Evolutionary conservation across 2,329 filamentous ascomycete species (phyloP), one percentile per base, ranked within the genome.

Genomic region (Hyphodiscus sp.): DNA sequence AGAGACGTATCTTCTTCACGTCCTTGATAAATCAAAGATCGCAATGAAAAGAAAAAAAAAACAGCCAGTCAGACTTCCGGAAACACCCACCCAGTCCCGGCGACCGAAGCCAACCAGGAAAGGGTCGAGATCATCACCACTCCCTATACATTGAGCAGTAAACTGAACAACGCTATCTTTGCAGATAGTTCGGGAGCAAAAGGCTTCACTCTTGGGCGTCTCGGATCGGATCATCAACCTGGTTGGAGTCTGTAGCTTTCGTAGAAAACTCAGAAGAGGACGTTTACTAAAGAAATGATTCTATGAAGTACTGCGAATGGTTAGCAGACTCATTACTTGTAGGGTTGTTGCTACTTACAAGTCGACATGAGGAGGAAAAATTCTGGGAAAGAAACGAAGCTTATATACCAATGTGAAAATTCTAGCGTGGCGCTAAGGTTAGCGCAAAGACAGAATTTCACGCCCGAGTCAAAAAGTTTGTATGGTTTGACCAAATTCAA

Each of bases 231-330:
- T 95, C 89, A 94, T 95, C 89, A 89, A 87, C 88, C 89, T 90
- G 89, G 87, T 85, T 92, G 82, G 83, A 83, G 82, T 90, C 86
- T 92, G 87, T 90, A 82, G 88, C 91, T 95, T 80, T 79, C 87
- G 81, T 91, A 81, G 83, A 83, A 82, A 92, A 86, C 84, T 89
- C 86, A 94, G 88, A 89, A 84, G 80, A 79, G 81, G 87, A 91
- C 84, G 84, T 89, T 80, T 85, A 91, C 90, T 96, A 91, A 91
- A 95, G 87, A 95, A 95, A 89, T 89, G 89, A 92, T 92, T 26
- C 23, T 26, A 26, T 26, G 23, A 26, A 26, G 23, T 26, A 26
- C 23, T 26, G 23, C 8, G 23, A 26, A 26, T 26, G 23, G 23
- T 26, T 26, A 26, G 23, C 23, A 26, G 23, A 26, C 23, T 3